These are phyloP conservation scores for Graphilbum ipis-grandicollis DNA, from an alignment of 2,329 filamentous ascomycete species.

Conservation along the genomic window DNA sequence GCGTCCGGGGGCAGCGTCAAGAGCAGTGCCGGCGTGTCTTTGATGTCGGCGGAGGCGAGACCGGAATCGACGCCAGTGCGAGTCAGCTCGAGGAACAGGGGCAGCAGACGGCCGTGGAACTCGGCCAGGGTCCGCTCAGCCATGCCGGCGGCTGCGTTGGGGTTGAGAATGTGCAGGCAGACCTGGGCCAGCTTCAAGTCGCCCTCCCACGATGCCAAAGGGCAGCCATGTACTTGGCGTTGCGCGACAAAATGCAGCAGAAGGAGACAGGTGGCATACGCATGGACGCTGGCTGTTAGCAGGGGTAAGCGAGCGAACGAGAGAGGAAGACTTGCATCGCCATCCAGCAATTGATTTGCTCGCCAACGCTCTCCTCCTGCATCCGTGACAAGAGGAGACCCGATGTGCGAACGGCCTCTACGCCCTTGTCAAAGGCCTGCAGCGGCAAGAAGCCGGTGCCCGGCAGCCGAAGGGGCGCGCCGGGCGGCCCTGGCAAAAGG, in stretches of 20 bases:
- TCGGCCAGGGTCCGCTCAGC: background rate
- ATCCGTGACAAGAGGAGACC: conserved; percentile 12
- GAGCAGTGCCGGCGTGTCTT: conserved; percentile 3
- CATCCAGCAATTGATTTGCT: conserved; percentile 14
- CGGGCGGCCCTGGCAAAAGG: background rate
- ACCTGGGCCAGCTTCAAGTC: conserved; percentile 12
- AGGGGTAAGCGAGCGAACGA: background rate
- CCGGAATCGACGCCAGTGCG: too few relatives aligned
- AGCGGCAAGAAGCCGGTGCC: conserved; percentile 1
- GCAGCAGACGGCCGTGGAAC: conserved; percentile 5
- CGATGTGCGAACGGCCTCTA: conserved; percentile 13
- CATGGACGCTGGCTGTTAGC: conserved; percentile 12
- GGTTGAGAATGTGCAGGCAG: conserved; percentile 10
- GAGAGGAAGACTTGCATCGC: conserved; percentile 12
- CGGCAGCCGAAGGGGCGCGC: background rate
- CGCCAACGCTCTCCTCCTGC: conserved; percentile 6
- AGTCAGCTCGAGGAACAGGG: conserved; percentile 3
- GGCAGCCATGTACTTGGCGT: conserved; percentile 13
- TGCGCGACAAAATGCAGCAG: conserved; percentile 15
- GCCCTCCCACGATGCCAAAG: conserved; percentile 9
- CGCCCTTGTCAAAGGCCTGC: conserved; percentile 8
- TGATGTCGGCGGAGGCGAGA: background rate
- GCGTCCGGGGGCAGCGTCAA: conserved; percentile 4
- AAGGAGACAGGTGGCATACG: conserved; percentile 14
- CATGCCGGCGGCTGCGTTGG: conserved; percentile 4